Evolutionary conservation across 106 monocot species (phyloP), one percentile per base, ranked within the genome.

Genomic region (Apostasia ramifera): DNA sequence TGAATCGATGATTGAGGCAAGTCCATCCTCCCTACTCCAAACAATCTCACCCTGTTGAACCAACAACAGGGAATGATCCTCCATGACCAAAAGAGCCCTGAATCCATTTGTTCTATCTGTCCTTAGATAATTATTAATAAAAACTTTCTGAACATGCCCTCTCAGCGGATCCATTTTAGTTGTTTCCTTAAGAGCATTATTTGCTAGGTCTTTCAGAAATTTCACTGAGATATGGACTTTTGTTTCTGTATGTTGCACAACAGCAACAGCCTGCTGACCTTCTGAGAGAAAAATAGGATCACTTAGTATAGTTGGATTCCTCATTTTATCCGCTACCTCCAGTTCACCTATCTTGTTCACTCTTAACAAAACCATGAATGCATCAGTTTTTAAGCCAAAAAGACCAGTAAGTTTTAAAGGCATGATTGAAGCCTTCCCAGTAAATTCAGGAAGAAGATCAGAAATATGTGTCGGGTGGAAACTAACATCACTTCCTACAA

Each of bases 21-120:
- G 85, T 8, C 90, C 98, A 79, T 99, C 98, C 64, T 99, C 98
- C 71, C 98, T 85, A 57, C 78, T 87, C 98, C 98, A 99, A 44
- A 99, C 98, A 76, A 93, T 74, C 50, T 78, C 86, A 48, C 93
- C 90, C 88, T 99, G 98, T 80, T 99, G 98, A 52, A 93, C 78
- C 49, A 99, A 66, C 50, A 84, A 51, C 8, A 93, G 70, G 1
- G 93, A 93, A 60, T 93, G 80, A 76, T 99, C 98, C 81, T 99
- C 93, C 93, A 93, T 93, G n/a, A 93, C 90, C 70, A 99, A 42
- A 77, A 99, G 82, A 47, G 83, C 85, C 61, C 98, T 85, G 75
- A 93, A 99, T 74, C 98, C 98, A 79, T 99, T 79, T 15, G 98
- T 90, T 70, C 78, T 83, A 64, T 93, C 98, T 44, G 85, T 93